Evolutionary conservation across 768 basidiomycete species (phyloP), one percentile per base, ranked within the genome.

Genomic region (Leccinum disarticulatum): DNA sequence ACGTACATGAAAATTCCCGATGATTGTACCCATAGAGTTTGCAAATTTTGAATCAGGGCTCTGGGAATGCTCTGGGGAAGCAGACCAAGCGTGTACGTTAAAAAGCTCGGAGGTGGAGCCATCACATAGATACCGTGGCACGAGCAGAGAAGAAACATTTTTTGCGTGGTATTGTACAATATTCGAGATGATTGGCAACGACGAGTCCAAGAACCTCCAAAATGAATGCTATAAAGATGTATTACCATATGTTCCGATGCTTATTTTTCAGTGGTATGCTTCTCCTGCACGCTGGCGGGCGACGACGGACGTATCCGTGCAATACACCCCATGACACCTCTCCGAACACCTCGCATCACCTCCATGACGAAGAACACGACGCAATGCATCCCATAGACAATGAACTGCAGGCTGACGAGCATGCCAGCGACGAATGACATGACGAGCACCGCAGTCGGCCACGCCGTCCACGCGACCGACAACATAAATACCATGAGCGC

Each of bases 341-440:
- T 63, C 14, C 65, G 62, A 3, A 62, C 30, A 28, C 11, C 19
- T 17, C 64, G 61, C 3, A 27, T 14, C 5, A 49, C 25, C 6
- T 65, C 61, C 25, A 38, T 48, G 2, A 70, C 10, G n/a, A 63
- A 52, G 15, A 64, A 60, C 27, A 61, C 61, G 3, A 22, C 48
- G 6, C 70, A 74, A 71, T 64, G 72, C 3, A 77, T 66, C 1
- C 85, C 83, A 68, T 77, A 87, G 19, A 87, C 80, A 19, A 89
- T 73, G 71, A 87, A 90, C 72, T 90, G 88, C 49, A 89, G 73
- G 7, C 78, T 80, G 75, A 90, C 74, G 10, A 88, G 66, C 1
- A 85, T 33, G 0, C 89, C 88, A 1, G 87, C 77, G 1, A 80
- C 30, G 63, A 83, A 84, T 49, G 80, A 88, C 59, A 85, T 77